phyloP scores from a whole-genome alignment of 768 basidiomycete species.

The Boletus sp. region DNA sequence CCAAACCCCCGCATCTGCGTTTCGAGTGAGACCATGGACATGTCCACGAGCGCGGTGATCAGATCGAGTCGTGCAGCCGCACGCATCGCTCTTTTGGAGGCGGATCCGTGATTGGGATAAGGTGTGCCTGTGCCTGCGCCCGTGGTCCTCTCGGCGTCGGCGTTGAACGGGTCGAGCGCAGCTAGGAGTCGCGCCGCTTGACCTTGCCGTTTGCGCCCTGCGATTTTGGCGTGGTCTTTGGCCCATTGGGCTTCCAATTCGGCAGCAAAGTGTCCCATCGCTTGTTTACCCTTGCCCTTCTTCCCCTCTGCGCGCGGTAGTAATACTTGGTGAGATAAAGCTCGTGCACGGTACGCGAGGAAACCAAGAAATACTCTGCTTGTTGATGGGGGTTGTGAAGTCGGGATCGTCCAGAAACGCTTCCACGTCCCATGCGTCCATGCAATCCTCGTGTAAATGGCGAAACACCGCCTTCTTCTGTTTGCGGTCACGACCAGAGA shows the following conservation, averaged over 20 bases:
- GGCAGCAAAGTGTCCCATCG: constrained; percentile 40
- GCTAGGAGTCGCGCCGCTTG: constrained; percentile 51
- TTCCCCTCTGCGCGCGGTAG: constrained; percentile 34
- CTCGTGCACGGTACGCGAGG: too few relatives aligned
- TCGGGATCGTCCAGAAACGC: constrained; percentile 26
- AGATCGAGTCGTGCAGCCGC: constrained; percentile 53
- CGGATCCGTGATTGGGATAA: constrained; percentile 32
- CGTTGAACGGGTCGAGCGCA: constrained; percentile 60
- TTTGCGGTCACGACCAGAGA: constrained; percentile 45
- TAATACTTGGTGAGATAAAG: too few relatives aligned
- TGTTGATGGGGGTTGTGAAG: constrained; percentile 32
- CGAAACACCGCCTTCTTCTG: constrained; percentile 56
- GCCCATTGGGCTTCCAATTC: constrained; percentile 73
- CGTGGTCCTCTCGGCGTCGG: constrained; percentile 14
- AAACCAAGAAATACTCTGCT: too few relatives aligned
- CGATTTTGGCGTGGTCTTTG: constrained; percentile 81
- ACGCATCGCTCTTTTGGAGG: constrained; percentile 52
- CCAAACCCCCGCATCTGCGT: constrained; percentile 73
- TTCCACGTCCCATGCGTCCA: constrained; percentile 41
- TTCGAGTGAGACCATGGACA: constrained; percentile 68
- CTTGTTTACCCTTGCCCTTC: constrained; percentile 16
- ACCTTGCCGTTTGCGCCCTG: constrained; percentile 65
- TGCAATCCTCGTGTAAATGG: constrained; percentile 54
- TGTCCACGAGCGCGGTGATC: constrained; percentile 42
- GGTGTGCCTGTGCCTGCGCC: constrained; percentile 36